phyloP scores from a whole-genome alignment of 768 basidiomycete species.

The Psilocybe cubensis region DNA sequence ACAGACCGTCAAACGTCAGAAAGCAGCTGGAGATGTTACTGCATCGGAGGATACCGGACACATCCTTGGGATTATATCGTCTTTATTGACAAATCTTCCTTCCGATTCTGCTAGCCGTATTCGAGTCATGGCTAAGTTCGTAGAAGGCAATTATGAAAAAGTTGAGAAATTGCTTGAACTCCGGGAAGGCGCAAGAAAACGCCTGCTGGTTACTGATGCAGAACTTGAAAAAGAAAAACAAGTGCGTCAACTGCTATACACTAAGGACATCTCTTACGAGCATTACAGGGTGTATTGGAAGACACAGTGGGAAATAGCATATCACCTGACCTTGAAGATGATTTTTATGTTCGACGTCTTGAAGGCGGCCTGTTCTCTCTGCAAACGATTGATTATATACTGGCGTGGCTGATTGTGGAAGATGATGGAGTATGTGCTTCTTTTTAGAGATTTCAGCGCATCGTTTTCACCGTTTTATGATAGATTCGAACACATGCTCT shows the following conservation, averaged over 20 bases:
- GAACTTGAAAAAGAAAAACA: constrained; percentile 74
- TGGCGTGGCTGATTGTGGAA: constrained; percentile 97
- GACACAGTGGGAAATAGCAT: constrained; percentile 58
- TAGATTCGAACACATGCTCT: constrained; percentile 80
- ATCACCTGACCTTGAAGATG: constrained; percentile 65
- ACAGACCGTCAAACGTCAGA: constrained; percentile 68
- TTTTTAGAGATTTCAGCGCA: constrained; percentile 1
- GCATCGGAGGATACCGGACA: constrained; percentile 87
- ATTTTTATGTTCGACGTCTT: constrained; percentile 84
- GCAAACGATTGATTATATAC: constrained; percentile 91
- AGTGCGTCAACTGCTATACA: constrained; percentile 35
- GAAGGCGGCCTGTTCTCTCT: constrained; percentile 88
- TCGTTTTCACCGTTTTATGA: background rate
- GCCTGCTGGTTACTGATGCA: constrained; percentile 62
- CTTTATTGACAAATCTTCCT: constrained; percentile 83
- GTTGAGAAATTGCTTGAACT: constrained; percentile 92
- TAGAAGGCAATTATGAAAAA: constrained; percentile 92
- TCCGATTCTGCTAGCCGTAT: constrained; percentile 83
- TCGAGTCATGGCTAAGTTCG: constrained; percentile 90
- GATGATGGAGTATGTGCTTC: constrained; percentile 86
- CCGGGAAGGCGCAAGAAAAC: constrained; percentile 66
- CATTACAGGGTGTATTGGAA: constrained; percentile 50
- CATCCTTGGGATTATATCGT: constrained; percentile 85
- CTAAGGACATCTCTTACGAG: background rate
- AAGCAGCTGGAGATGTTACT: constrained; percentile 44